Evolutionary conservation across 1,139 yeast genomes (phyloP), one percentile per base, ranked within the genome.

Genomic region (Zygosaccharomyces pseudobailii): DNA sequence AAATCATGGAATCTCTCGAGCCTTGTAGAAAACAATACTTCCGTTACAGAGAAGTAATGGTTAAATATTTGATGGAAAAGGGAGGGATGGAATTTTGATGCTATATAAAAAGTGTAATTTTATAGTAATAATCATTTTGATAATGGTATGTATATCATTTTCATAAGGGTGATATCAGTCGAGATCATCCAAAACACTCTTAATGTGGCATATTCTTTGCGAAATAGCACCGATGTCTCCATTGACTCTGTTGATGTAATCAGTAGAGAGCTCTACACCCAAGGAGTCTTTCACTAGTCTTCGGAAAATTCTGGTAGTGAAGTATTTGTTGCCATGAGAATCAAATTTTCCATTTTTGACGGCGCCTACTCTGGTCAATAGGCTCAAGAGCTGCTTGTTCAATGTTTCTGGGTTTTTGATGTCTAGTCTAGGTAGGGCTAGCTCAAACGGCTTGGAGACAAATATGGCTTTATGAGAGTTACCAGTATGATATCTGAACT

Each of bases 391-490:
- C 3, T 48, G 47, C 1, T 41, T 20, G 6, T 53, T 39, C 19
- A 68, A 46, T 21, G 54, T 38, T 5, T 55, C 57, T 5, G 54
- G 47, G 4, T 50, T 43, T 19, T 79, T 75, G 21, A 76, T 72
- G 3, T 65, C 61, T n/a, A 79, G 55, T 21, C 63, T 56, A 9
- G 76, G 73, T 34, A 73, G 63, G 40, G 69, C 73, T 39, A 87
- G 72, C 63, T 82, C 86, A 67, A 87, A 84, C n/a, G 92, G 89
- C 50, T 74, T 75, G 0, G 92, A 80, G 41, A 82, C 74, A 49
- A 76, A 75, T 32, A 83, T 72, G 25, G 87, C 95, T 52, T 80
- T 84, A 63, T 87, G 95, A 51, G 82, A 78, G 24, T 80, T 82
- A 45, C 76, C 78, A 45, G 78, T 72, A 61, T 87, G 95, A 59